Conservation (phyloP, 2,329 filamentous ascomycete species). For the Colletotrichum shisoi region DNA sequence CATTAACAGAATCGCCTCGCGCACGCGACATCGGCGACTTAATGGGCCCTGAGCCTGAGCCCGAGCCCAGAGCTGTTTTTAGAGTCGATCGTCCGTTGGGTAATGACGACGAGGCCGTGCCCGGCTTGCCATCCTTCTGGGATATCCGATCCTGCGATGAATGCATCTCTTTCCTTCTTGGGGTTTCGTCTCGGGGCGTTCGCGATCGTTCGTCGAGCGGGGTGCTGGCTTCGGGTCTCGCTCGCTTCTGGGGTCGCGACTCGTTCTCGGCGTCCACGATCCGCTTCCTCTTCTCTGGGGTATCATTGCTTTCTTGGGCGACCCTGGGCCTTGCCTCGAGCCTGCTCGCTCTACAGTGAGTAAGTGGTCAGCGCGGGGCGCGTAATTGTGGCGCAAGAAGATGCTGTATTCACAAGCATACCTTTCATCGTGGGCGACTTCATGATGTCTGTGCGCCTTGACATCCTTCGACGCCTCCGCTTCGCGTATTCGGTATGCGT, state of each 20-base stretch:
- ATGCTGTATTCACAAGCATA: conserved; percentile 34
- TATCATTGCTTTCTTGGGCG: conserved; percentile 32
- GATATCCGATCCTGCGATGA: conserved; percentile 45
- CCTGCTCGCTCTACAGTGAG: conserved; percentile 19
- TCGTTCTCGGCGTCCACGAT: conserved; percentile 55
- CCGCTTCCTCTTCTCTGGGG: conserved; percentile 59
- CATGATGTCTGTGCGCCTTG: conserved; percentile 46
- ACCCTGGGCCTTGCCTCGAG: conserved; percentile 18
- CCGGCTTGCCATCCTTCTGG: conserved; percentile 44
- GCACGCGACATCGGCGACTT: conserved; percentile 51
- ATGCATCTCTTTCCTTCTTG: conserved; percentile 46
- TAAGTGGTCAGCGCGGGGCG: conserved; percentile 16
- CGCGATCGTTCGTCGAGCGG: conserved; percentile 47
- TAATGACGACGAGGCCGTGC: conserved; percentile 44
- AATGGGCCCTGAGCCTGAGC: conserved; percentile 43
- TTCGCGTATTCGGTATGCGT: conserved; percentile 43
- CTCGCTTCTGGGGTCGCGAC: conserved; percentile 57
- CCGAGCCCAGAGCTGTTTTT: conserved; percentile 43
- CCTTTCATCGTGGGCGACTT: conserved; percentile 47
- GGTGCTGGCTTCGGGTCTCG: conserved; percentile 51
- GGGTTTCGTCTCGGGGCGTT: conserved; percentile 48
- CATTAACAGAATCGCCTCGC: conserved; percentile 55
- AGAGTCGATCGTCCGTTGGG: conserved; percentile 51
- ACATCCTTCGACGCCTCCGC: conserved; percentile 43
- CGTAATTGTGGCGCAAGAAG: background rate